Base-by-base conservation (phyloP, 176 grass and related monocot genomes). In the Rhipidocladum racemiflorum region DNA sequence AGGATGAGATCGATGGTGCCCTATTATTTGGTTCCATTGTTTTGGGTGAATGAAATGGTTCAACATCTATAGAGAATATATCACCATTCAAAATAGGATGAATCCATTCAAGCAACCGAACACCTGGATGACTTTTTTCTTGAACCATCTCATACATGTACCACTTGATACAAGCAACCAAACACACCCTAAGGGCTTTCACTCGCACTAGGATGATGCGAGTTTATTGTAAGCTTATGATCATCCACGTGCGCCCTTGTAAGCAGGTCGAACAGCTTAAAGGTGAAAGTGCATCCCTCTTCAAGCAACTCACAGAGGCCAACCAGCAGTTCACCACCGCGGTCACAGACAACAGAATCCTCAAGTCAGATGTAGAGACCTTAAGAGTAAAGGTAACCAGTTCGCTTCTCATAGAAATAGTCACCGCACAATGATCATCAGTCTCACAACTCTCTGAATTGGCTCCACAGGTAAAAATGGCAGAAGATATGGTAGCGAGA, bases 291-390 rank as follows among this genome's bases (percentile, higher is more conserved):
- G 61, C 85, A 38, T 68, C 91, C 3, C 50, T 99, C 39, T 93
- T 87, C 86, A 90, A 90, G 77, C 62, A 90, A 72, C 76, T 99
- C 35, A 80, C 84, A 28, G 87, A 90, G 40, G 85, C 93, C 34
- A 91, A 91, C 64, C 89, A 90, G 67, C 86, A 93, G 75, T 99
- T 99, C 87, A 87, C 79, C 11, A 88, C 86, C 9, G 89, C 93
- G 2, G 78, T 76, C 32, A 90, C 93, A 4, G 83, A 95, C 68
- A 99, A 96, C 57, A 86, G 89, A 39, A 71, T 99, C 90, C 89
- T 99, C 50, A 99, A 93, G 66, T 99, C 93, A 6, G 87, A 92
- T 57, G 97, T 99, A 0, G 97, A 95, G 73, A 48, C 82, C 57
- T 75, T 99, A 45, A 81, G 97, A 84, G 54, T 91, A 36, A 95